A percentile compares a stretch with the other conserved stretches of the same genome.
Evolutionary conservation across 192 early-diverging fungal species (phyloP).

Genomic region (Coemansia sp.): DNA sequence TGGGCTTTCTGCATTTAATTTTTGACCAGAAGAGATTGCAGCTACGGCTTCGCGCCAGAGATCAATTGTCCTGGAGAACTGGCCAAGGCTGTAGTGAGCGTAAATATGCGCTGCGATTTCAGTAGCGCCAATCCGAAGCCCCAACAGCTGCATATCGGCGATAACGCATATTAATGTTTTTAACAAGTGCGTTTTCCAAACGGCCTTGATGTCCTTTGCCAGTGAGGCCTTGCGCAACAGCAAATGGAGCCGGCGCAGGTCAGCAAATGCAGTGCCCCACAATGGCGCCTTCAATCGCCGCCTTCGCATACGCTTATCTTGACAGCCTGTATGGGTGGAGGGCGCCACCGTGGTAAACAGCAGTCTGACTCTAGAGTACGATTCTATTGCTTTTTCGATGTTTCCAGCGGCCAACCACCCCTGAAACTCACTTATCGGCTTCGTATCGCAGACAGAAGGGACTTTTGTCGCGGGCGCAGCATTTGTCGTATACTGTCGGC

Average conservation of each 20-base stretch:
- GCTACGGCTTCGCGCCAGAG: constrained; percentile 19
- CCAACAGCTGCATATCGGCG: constrained; percentile 33
- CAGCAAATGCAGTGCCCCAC: not conserved
- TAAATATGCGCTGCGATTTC: constrained; percentile 26
- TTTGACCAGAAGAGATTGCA: not conserved
- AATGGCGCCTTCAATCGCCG: not conserved
- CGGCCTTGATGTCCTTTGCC: not conserved
- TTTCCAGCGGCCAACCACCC: not conserved
- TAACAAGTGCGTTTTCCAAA: not conserved
- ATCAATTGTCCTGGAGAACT: constrained; percentile 15
- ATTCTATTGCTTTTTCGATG: not conserved
- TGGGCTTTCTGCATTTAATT: not conserved
- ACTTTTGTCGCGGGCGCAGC: not conserved
- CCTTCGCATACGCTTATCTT: constrained; percentile 11
- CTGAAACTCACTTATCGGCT: not conserved
- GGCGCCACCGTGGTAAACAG: not conserved
- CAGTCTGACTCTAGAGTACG: not conserved
- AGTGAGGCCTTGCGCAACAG: constrained; percentile 13
- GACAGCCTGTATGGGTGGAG: not conserved
- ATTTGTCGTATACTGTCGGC: not conserved
- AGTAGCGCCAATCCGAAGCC: constrained; percentile 38
- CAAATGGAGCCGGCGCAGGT: constrained; percentile 34
- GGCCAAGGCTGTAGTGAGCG: constrained; percentile 12
- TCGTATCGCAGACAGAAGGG: not conserved
- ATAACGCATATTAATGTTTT: constrained; percentile 13